These are phyloP conservation scores for Chenopodium quinoa DNA, from an alignment of 148 eudicot species.

Conservation along the genomic window DNA sequence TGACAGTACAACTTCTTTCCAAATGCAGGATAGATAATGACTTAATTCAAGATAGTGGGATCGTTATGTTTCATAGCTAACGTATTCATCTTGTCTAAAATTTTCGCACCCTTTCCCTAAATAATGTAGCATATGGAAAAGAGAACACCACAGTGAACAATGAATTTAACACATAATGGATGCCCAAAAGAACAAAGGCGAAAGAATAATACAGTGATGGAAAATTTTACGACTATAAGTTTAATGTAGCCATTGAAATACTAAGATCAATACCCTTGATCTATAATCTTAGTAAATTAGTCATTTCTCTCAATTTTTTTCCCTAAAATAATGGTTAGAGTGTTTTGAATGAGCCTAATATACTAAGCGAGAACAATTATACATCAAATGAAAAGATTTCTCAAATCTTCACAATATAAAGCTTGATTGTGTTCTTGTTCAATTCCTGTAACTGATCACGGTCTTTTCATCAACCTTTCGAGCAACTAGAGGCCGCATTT, in stretches of 20 bases:
- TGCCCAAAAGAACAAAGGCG: too few species aligned
- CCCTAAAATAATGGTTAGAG: not conserved
- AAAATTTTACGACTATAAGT: not conserved
- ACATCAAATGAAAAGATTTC: not conserved
- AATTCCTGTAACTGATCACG: not conserved
- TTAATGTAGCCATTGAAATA: not conserved
- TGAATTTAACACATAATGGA: too few species aligned
- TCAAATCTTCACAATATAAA: not conserved
- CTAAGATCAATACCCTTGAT: not conserved
- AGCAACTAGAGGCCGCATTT: constrained; percentile 50
- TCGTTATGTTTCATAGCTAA: too few species aligned
- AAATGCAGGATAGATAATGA: too few species aligned
- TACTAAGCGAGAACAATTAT: not conserved
- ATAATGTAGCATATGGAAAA: too few species aligned
- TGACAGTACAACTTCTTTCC: too few species aligned
- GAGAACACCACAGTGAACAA: too few species aligned
- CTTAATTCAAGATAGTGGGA: too few species aligned
- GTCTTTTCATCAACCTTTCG: constrained; percentile 43
- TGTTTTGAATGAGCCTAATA: not conserved
- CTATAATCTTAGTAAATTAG: not conserved
- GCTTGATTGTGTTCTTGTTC: constrained; percentile 13
- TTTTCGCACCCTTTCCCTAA: too few species aligned
- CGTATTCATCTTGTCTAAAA: too few species aligned
- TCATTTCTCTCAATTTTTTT: not conserved
- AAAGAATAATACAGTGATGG: not conserved